Base-by-base conservation (phyloP, 2,329 filamentous ascomycete species). In the Fusarium mangiferae region DNA sequence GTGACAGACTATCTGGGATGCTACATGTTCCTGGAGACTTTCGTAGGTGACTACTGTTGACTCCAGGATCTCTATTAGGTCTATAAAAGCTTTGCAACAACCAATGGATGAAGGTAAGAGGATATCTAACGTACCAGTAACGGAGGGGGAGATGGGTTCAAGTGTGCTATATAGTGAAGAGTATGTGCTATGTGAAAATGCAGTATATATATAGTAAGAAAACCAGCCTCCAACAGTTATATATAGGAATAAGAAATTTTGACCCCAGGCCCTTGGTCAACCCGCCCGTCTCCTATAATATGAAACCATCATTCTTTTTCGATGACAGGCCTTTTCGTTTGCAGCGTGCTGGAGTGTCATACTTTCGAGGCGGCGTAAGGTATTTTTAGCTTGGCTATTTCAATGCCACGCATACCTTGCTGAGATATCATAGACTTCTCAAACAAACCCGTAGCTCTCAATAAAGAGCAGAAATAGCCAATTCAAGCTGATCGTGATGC, bases 291-390 rank as follows among this genome's bases (percentile, higher is more conserved):
- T n/a, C 24, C 24, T 28, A 28, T n/a, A 17, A 28, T 28, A 28
- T 7, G n/a, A 13, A 55, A 18, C 4, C 3, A n/a, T 28, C 35
- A 41, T 13, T 28, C 20, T 18, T 38, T 55, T n/a, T 14, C 8
- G 11, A 12, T 18, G 20, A 18, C 20, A 39, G 6, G 2, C 7
- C 8, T 13, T 13, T 18, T 12, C 0, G 13, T 36, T 36, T 36
- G 5, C 9, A 18, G 3, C 5, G 14, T 55, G 35, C 2, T 39
- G 35, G 14, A 13, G 51, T 10, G 5, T 14, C 4, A n/a, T 38
- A 11, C 35, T 28, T 39, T 30, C 49, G 13, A 26, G 2, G 17
- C 3, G 35, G 24, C 11, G 6, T n/a, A 55, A 18, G 7, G 7
- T 39, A 28, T 36, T 14, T 51, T 35, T 36, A 4, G n/a, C 5